Evolutionary conservation across 495 filamentous ascomycete species (phyloP), one percentile per base, ranked within the genome.

Genomic region (Penicillium chermesinum): DNA sequence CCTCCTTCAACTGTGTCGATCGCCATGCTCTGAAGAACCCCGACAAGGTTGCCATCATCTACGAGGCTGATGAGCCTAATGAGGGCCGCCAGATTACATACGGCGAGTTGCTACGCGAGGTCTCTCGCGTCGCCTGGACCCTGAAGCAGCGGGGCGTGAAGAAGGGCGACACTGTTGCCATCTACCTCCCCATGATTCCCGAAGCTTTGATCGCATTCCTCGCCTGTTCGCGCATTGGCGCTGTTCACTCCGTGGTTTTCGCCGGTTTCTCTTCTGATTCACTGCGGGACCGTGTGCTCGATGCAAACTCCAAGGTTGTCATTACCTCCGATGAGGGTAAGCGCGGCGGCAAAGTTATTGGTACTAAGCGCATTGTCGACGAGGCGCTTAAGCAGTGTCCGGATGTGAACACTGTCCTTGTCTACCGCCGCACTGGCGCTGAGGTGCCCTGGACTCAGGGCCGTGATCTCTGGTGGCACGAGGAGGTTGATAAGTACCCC

Each of bases 111-210:
- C 82, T 97, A 36, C 83, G 91, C 46, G 81, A 99, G 64, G 94
- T 99, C 7, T 96, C 84, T 47, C 86, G 83, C 62, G 78, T 89
- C 17, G 83, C 93, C 40, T 85, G 87, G 67, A 84, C 89, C 14
- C 77, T 99, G 52, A 93, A 88, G 77, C 76, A 88, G 75, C 89
- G 94, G 81, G 94, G 93, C 48, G 91, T 99, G 46, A 85, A 87
- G 76, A 97, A 96, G 78, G 93, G 93, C 27, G 94, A 99, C 66
- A 95, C 91, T 2, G 90, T 99, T 38, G 94, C 89, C 44, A 83
- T 99, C 58, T 99, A 99, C 76, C 74, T 99, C 49, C 93, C 93
- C 64, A 99, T 99, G 93, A 91, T 99, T 63, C 93, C 93, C 27
- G 94, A 97, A 69, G 93, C 93, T 3, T 50, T 97, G 41, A 75